Evolutionary conservation across 805 yeast genomes (phyloP), one percentile per base, ranked within the genome.

Genomic region (Yarrowia bubula): DNA sequence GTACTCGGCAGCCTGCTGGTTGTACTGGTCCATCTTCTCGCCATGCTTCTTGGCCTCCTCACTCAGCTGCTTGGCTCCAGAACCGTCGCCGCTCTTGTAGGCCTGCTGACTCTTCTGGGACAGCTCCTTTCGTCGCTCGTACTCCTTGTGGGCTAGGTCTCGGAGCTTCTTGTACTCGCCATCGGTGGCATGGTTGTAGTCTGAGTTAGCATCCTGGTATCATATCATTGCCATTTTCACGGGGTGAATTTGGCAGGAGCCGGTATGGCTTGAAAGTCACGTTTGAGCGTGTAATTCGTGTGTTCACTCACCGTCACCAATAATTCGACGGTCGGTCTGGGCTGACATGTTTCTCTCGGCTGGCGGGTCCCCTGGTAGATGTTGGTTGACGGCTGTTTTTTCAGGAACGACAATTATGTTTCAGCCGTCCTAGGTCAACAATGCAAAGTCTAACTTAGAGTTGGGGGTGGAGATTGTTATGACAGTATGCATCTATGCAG

Each of bases 1-100:
- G 72, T 87, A 92, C 74, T 73, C 74, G 0, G 97, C 98, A 4
- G 98, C 99, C 75, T 86, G 84, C 17, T 80, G 77, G 75, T 92
- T 92, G 73, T 81, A 84, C 42, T 79, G 74, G 48, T 91, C 96
- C 38, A 91, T 95, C 68, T 86, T 76, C 0, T 72, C 75, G 33
- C 78, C 79, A 67, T 84, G 85, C 67, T 80, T 73, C 72, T 90
- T 87, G 37, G 93, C 87, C 72, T 86, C 77, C 41, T 84, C 85
- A 60, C 96, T 88, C 66, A 89, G 78, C 67, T 84, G 84, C 69
- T 88, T 86, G 1, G 98, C 98, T 69, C 76, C 77, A 11, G 80
- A 81, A 65, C 86, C 86, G 72, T 92, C 88, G 3, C 97, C 98
- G 2, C 76, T 71, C 67, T 88, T 80, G 73, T 82, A 93, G 0